These are phyloP conservation scores for Stephania cephalantha DNA, from an alignment of 164 flowering plant species.

Conservation along the genomic window DNA sequence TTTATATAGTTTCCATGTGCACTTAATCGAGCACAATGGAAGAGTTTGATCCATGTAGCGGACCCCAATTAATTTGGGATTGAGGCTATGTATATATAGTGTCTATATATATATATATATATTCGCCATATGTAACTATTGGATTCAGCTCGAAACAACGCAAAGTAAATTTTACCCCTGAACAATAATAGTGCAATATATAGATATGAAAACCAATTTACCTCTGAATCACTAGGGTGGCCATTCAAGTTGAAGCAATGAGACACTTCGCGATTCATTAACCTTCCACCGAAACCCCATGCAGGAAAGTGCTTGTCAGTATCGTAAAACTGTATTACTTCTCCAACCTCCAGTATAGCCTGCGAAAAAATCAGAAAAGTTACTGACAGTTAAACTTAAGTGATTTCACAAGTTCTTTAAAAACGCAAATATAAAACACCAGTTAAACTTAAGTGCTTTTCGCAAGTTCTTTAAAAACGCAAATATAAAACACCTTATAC, in stretches of 20 bases:
- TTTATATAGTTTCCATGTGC: no score
- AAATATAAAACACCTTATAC: no score
- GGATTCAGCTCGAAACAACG: no score
- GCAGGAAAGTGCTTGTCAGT: conserved; percentile 71
- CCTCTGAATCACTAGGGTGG: conserved; percentile 45
- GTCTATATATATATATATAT: no score
- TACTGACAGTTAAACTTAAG: neutral
- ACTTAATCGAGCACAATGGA: no score
- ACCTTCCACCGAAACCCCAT: conserved; percentile 94
- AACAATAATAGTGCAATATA: no score
- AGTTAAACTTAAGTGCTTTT: neutral
- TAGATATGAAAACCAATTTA: conserved; percentile 10
- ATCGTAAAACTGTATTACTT: conserved; percentile 82
- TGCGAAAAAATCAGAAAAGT: conserved; percentile 19
- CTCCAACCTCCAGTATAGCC: conserved; percentile 82
- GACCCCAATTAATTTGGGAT: no score
- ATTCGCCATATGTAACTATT: no score
- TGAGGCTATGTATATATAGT: no score
- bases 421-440: neutral
- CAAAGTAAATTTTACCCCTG: no score
- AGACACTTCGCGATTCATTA: conserved; percentile 44
- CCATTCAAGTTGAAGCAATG: conserved; percentile 89
- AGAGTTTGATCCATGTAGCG: no score
- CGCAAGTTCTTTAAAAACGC: neutral
- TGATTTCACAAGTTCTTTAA: neutral